Percentiles rank a stretch among this genome's conserved stretches.
phyloP scores from a whole-genome alignment of 2,329 filamentous ascomycete species.

The Hypoxylon sp. region DNA sequence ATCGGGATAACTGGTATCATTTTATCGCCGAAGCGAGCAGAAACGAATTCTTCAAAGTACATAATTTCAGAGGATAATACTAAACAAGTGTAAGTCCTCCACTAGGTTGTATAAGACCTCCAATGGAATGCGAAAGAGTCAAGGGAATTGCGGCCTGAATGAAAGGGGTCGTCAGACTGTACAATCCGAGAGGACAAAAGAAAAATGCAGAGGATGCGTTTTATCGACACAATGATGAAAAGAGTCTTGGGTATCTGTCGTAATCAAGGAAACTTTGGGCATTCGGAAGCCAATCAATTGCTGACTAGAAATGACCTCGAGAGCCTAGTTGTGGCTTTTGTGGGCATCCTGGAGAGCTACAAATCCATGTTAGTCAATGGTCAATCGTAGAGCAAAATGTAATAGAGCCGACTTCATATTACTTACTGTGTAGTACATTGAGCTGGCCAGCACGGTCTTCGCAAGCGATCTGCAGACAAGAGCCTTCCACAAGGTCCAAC shows the following conservation, averaged over 20 bases:
- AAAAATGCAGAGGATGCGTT: slow-evolving; percentile 47
- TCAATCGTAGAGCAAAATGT: not conserved
- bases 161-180: slow-evolving; percentile 38
- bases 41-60: slow-evolving; percentile 40
- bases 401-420: not conserved
- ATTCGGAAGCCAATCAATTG: slow-evolving; percentile 28
- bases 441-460: slow-evolving; percentile 72
- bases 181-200: slow-evolving; percentile 48
- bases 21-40: slow-evolving; percentile 27
- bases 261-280: slow-evolving; percentile 45
- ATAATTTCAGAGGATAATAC: slow-evolving; percentile 46
- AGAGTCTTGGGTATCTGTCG: slow-evolving; percentile 51
- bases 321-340: slow-evolving; percentile 53
- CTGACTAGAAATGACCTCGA: slow-evolving; percentile 20
- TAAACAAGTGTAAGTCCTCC: slow-evolving; percentile 38
- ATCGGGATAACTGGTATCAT: slow-evolving; percentile 29
- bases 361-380: slow-evolving; percentile 48
- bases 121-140: slow-evolving; percentile 25
- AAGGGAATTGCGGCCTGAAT: slow-evolving; percentile 29
- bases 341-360: slow-evolving; percentile 62
- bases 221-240: slow-evolving; percentile 39
- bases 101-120: slow-evolving; percentile 22
- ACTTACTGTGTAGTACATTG: slow-evolving; percentile 68
- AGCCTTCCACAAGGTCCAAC: slow-evolving; percentile 72
- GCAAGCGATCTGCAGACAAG: slow-evolving; percentile 74